These are phyloP conservation scores for Chytriomyces sp. DNA, from an alignment of 192 early-diverging fungal genomes.

Conservation along the genomic window DNA sequence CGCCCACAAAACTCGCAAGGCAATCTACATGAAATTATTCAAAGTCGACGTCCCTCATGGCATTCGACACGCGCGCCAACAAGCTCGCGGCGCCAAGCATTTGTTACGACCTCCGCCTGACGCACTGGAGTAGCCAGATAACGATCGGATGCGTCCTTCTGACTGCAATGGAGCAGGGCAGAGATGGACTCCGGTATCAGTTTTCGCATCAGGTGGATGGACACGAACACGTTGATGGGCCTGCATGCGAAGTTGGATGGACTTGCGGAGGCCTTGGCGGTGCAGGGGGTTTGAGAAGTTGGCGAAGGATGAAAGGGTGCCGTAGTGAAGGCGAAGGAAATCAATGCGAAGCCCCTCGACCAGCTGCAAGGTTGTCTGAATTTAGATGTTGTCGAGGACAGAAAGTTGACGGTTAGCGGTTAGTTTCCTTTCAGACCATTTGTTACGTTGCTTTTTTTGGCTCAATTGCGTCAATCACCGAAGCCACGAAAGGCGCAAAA, in stretches of 20 bases:
- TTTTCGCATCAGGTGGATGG: slow-evolving; percentile 16
- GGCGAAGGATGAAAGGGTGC: slow-evolving; percentile 16
- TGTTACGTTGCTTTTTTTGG: not conserved
- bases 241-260: slow-evolving; percentile 25
- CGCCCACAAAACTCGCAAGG: slow-evolving; percentile 43
- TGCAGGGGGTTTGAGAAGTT: slow-evolving; percentile 26
- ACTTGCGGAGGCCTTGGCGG: slow-evolving; percentile 20
- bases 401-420: slow-evolving; percentile 40
- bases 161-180: slow-evolving; percentile 30
- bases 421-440: too few relatives aligned
- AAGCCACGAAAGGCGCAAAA: too few relatives aligned
- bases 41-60: slow-evolving; percentile 45
- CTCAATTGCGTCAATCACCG: too few relatives aligned
- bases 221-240: slow-evolving; percentile 12
- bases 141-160: slow-evolving; percentile 48
- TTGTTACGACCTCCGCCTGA: slow-evolving; percentile 44
- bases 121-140: slow-evolving; percentile 49
- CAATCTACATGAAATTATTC: slow-evolving; percentile 33
- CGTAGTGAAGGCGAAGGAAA: slow-evolving; percentile 18
- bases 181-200: slow-evolving; percentile 29
- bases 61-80: slow-evolving; percentile 31
- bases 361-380: slow-evolving; percentile 42
- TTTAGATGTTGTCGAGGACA: slow-evolving; percentile 35
- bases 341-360: slow-evolving; percentile 36
- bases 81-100: slow-evolving; percentile 34